A percentile compares a stretch with the other conserved stretches of the same genome.
phyloP scores from a whole-genome alignment of 2,329 filamentous ascomycete genomes.

The Metarhizium robertsii region DNA sequence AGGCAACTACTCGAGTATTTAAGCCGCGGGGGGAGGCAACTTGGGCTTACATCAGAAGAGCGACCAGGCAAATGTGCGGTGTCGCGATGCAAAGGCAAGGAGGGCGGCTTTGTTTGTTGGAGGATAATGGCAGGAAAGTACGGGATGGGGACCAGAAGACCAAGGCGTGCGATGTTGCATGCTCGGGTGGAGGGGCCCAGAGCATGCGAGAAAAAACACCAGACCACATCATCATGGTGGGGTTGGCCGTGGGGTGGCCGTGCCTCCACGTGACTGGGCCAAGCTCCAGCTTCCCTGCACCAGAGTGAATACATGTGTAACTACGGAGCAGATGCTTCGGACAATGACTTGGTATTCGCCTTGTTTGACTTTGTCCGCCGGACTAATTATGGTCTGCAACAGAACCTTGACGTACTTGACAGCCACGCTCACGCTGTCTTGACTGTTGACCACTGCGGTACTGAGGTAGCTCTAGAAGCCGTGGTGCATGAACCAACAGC shows the following conservation, averaged over 20 bases:
- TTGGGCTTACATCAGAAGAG: constrained; percentile 1
- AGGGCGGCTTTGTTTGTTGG: constrained; percentile 5
- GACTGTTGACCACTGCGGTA: no score
- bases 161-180: no score
- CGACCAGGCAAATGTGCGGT: constrained; percentile 1
- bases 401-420: no score
- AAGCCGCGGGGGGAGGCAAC: neutral
- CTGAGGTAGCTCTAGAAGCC: no score
- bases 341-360: no score
- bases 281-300: no score
- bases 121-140: neutral
- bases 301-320: no score
- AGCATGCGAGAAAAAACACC: constrained; percentile 20
- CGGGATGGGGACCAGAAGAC: neutral
- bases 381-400: no score
- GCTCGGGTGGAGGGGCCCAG: constrained; percentile 7
- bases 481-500: no score
- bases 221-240: constrained; percentile 19
- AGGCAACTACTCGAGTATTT: neutral
- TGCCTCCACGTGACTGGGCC: constrained; percentile 19
- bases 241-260: constrained; percentile 20
- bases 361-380: no score
- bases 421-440: no score
- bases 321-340: no score
- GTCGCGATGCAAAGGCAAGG: constrained; percentile 3